A percentile compares a stretch with the other conserved stretches of the same genome.
Conservation (phyloP, 2,329 filamentous ascomycete genomes). For the Hysterium pulicare region DNA sequence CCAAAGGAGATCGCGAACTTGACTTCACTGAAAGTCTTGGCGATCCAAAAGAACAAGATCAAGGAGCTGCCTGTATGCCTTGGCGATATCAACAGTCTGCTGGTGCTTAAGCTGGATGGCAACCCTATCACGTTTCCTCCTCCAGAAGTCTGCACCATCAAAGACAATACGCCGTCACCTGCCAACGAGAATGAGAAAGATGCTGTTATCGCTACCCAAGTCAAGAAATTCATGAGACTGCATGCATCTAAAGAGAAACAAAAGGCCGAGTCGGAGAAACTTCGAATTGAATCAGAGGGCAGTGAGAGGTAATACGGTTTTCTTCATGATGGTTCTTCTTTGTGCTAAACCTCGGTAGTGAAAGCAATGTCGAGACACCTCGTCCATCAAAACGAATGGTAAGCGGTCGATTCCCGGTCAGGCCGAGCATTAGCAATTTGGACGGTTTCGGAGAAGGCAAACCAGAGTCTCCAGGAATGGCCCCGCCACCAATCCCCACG, state of each 20-base stretch:
- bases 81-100: slow-evolving; percentile 84
- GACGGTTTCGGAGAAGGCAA: slow-evolving; percentile 58
- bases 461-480: slow-evolving; percentile 62
- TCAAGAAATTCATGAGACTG: slow-evolving; percentile 57
- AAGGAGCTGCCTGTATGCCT: slow-evolving; percentile 78
- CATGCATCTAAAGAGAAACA: slow-evolving; percentile 35
- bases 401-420: slow-evolving; percentile 59
- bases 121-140: slow-evolving; percentile 80
- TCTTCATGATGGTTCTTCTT: neutral
- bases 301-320: slow-evolving; percentile 37
- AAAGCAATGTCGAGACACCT: slow-evolving; percentile 73
- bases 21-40: slow-evolving; percentile 82
- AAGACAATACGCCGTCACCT: slow-evolving; percentile 40
- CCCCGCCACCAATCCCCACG: slow-evolving; percentile 75
- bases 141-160: slow-evolving; percentile 42
- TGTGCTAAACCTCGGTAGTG: too few species aligned
- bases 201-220: slow-evolving; percentile 56
- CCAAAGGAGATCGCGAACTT: slow-evolving; percentile 78
- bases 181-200: slow-evolving; percentile 60
- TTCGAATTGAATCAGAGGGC: slow-evolving; percentile 44
- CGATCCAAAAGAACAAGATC: slow-evolving; percentile 82
- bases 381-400: slow-evolving; percentile 60
- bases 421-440: slow-evolving; percentile 64
- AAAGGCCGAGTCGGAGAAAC: slow-evolving; percentile 27
- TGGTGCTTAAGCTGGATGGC: slow-evolving; percentile 84